Evolutionary conservation across 148 eudicot genomes (phyloP).

Genomic region (Pouteria glomerata): DNA sequence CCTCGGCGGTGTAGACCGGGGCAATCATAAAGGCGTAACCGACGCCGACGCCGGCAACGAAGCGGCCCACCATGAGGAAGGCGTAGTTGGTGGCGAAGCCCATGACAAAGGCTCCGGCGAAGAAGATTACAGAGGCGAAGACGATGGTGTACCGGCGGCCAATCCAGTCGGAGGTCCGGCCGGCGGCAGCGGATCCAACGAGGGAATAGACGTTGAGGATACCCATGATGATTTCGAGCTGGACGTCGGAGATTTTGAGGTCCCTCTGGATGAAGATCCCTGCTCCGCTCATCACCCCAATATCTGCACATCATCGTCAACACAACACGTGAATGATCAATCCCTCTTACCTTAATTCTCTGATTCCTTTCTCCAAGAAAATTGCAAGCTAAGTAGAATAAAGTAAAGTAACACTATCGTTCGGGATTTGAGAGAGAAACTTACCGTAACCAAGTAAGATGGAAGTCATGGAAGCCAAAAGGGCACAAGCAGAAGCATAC

Average conservation of each 20-base stretch:
- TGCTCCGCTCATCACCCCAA: slow-evolving; percentile 49
- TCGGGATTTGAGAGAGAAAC: too few species aligned
- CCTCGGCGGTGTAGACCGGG: slow-evolving; percentile 90
- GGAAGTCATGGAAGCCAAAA: slow-evolving; percentile 47
- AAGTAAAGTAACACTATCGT: too few species aligned
- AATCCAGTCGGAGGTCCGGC: slow-evolving; percentile 46
- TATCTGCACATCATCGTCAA: slow-evolving; percentile 11
- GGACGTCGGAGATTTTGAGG: slow-evolving; percentile 21
- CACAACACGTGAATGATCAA: too few species aligned
- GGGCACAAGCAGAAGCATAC: slow-evolving; percentile 42
- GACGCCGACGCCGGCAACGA: slow-evolving; percentile 45
- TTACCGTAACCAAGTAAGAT: slow-evolving; percentile 52
- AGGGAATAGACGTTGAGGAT: slow-evolving; percentile 38
- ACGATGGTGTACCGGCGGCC: slow-evolving; percentile 46
- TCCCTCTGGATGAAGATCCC: slow-evolving; percentile 27
- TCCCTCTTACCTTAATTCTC: not conserved
- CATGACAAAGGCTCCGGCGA: slow-evolving; percentile 39
- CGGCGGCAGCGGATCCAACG: slow-evolving; percentile 42
- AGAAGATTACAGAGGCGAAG: slow-evolving; percentile 36
- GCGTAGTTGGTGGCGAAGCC: slow-evolving; percentile 44
- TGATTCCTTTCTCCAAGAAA: not conserved
- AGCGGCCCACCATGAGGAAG: slow-evolving; percentile 47
- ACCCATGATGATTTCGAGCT: slow-evolving; percentile 36
- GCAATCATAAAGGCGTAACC: slow-evolving; percentile 50
- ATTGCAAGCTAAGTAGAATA: too few species aligned